phyloP scores from a whole-genome alignment of 2,329 filamentous ascomycete species.

The Boeremia lycopersici region DNA sequence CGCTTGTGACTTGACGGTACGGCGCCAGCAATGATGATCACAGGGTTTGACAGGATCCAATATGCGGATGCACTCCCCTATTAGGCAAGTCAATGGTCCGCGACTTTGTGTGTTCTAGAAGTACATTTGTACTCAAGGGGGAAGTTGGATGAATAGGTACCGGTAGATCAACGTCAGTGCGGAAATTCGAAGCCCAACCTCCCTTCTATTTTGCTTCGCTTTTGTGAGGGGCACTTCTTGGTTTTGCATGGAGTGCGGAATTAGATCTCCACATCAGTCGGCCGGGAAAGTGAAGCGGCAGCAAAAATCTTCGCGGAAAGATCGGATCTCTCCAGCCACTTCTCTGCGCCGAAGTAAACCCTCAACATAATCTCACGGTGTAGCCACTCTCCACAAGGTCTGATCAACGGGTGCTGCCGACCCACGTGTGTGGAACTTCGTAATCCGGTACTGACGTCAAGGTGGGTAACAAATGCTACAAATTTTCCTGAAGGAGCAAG shows the following conservation, averaged over 20 bases:
- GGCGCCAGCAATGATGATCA: constrained; percentile 12
- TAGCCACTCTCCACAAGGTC: constrained; percentile 3
- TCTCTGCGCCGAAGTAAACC: constrained; percentile 10
- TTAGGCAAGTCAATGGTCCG: constrained; percentile 9
- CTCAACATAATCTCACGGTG: constrained; percentile 9
- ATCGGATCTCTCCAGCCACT: constrained; percentile 7
- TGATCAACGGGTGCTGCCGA: constrained; percentile 16
- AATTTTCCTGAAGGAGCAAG: constrained; percentile 6
- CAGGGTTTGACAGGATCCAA: constrained; percentile 10
- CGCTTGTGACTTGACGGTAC: constrained; percentile 7
- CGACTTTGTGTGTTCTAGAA: constrained; percentile 7
- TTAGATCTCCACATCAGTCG: constrained; percentile 12
- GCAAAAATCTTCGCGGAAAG: constrained; percentile 12
- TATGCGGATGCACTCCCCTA: constrained; percentile 5
- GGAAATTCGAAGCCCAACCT: not conserved
- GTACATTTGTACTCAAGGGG: constrained; percentile 3
- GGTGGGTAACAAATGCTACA: constrained; percentile 4
- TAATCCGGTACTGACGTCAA: constrained; percentile 9
- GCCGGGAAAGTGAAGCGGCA: constrained; percentile 14
- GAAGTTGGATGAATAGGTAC: not conserved
- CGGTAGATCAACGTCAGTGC: not conserved
- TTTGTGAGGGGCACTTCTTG: not conserved
- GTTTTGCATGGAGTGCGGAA: constrained; percentile 2
- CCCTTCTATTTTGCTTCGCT: not conserved
- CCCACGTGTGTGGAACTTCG: constrained; percentile 13